Base-by-base conservation (phyloP, 441 rosid species). In the Jatropha multifida region DNA sequence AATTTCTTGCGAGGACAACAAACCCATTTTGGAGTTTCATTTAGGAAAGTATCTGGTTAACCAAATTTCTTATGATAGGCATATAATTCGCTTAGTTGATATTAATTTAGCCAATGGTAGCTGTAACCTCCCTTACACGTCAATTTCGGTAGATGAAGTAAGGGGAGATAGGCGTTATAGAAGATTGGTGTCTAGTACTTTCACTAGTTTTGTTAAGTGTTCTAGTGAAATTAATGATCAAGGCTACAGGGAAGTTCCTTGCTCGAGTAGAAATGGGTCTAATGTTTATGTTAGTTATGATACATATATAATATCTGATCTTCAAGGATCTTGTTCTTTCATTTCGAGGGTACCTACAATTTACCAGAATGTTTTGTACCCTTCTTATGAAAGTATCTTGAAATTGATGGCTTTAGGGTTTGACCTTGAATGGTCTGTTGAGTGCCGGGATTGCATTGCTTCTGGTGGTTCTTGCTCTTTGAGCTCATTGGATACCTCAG, bases 341-440 rank as follows among this genome's bases (percentile, higher is more conserved):
- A 2, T 76, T 55, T 78, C 85, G 23, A 66, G 74, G 62, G 85
- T 85, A 18, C 88, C 83, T 5, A 66, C 76, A n/a, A 51, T 69
- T 65, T 73, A 74, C 20, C 77, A 66, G 73, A 9, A 58, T 42
- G 76, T 70, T 56, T 1, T 60, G 73, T 20, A 69, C 78, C 80
- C 77, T 75, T 82, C 85, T 59, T 79, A 82, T 69, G 77, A 79
- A 7, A 70, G 78, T 49, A 81, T 81, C 59, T 23, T 68, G 71
- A n/a, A 44, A 49, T 38, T 79, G 67, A 72, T 81, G 80, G 78
- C 80, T 52, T 65, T 55, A 44, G 86, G 85, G 54, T 85, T 85
- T 71, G 83, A 82, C 49, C 78, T 81, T 49, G 77, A 71, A 52
- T 85, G 88, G 85, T 74, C 82, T 9, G 41, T 76, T 48, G 80